phyloP scores from a whole-genome alignment of 2,329 filamentous ascomycete genomes.

The Ustulina deusta region DNA sequence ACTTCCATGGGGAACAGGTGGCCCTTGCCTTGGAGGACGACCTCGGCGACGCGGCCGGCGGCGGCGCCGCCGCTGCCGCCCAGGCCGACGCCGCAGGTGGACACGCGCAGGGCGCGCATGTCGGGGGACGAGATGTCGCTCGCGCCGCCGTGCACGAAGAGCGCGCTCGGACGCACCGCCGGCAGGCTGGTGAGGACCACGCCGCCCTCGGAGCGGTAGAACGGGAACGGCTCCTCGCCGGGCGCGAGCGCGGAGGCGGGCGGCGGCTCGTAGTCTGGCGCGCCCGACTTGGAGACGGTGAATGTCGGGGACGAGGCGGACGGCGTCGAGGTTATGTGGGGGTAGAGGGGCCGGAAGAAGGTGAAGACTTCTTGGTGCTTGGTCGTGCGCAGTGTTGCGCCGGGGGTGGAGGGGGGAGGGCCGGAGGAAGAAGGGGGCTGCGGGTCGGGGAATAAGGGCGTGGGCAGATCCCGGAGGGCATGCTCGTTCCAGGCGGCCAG shows the following conservation, averaged over 20 bases:
- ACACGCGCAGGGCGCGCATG: constrained; percentile 69
- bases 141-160: constrained; percentile 76
- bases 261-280: constrained; percentile 61
- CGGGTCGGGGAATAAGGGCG: constrained; percentile 63
- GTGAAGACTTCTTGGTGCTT: constrained; percentile 91
- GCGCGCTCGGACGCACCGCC: constrained; percentile 70
- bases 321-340: constrained; percentile 56
- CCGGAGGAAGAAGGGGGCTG: constrained; percentile 46
- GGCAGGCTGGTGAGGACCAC: constrained; percentile 69
- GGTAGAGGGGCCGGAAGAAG: constrained; percentile 73
- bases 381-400: constrained; percentile 81
- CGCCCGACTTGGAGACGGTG: constrained; percentile 46
- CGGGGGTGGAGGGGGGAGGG: constrained; percentile 50
- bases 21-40: constrained; percentile 73
- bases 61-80: constrained; percentile 75
- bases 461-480: constrained; percentile 81
- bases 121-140: constrained; percentile 67
- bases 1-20: constrained; percentile 89
- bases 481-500: constrained; percentile 78
- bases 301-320: constrained; percentile 57
- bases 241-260: constrained; percentile 52
- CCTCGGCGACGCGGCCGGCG: constrained; percentile 75
- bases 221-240: constrained; percentile 58
- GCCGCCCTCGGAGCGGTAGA: constrained; percentile 76
- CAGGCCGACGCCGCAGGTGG: constrained; percentile 71